Percentiles rank a stretch among this genome's conserved stretches.
Conservation (phyloP, 305 asterid genomes). For the Plantago lanceolata region DNA sequence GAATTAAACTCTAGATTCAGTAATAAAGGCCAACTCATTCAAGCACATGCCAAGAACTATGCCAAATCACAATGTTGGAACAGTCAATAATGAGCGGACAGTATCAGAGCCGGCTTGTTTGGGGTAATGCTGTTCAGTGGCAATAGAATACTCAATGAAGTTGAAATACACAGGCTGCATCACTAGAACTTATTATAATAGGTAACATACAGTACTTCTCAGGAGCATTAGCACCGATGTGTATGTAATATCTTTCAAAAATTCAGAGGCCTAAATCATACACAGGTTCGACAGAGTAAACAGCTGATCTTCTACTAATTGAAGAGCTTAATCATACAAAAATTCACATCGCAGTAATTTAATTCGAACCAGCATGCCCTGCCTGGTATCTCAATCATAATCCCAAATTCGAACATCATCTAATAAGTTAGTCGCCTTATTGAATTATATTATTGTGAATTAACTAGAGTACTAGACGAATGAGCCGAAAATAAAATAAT, state of each 20-base stretch:
- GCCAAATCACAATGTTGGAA: slow-evolving; percentile 8
- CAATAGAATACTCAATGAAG: background rate
- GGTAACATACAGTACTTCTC: no score
- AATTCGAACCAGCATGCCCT: background rate
- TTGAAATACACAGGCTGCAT: background rate
- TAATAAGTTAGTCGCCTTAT: no score
- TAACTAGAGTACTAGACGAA: no score
- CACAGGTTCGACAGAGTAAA: background rate
- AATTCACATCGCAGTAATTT: no score
- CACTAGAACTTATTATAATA: no score
- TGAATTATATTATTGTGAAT: no score
- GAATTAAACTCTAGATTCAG: background rate
- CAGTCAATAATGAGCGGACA: slow-evolving; percentile 8
- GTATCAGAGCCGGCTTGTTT: no score
- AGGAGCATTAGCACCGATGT: slow-evolving; percentile 3
- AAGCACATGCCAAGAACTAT: background rate
- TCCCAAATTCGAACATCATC: background rate
- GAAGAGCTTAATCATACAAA: no score
- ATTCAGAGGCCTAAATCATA: background rate
- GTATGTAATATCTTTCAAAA: background rate
- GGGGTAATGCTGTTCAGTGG: slow-evolving; percentile 1
- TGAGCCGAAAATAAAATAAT: no score
- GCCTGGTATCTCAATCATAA: background rate
- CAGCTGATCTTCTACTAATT: background rate
- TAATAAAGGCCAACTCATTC: background rate